Base-by-base conservation (phyloP, 495 filamentous ascomycete genomes). In the Polyplosphaeria fusca region DNA sequence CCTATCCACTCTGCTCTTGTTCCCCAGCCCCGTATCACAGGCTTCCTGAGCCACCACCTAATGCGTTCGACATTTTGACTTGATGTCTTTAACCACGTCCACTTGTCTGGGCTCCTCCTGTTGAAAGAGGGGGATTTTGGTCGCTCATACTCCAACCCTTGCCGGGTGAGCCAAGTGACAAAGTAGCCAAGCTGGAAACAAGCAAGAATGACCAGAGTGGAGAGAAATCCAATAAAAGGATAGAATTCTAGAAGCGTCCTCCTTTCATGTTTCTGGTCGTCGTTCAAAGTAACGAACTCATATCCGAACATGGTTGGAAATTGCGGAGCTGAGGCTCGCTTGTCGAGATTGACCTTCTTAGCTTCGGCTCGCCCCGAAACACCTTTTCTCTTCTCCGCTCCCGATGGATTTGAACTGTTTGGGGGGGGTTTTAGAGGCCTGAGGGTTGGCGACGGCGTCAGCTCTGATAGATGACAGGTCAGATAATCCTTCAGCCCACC, bases 1-100 rank as follows among this genome's bases (percentile, higher is more conserved):
- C 58, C 30, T 5, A 70, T 28, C 64, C 67, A 69, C 49, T 69
- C 63, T 38, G 56, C 66, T 45, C 67, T 64, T 9, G 66, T 69
- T 7, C 68, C 67, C 67, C 67, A 69, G 23, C 56, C 54, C 5
- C 23, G 1, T 13, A 46, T 22, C 14, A 67, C 43, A 20, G 58
- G 47, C 25, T 69, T 67, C 23, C 58, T 53, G 26, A 55, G 14
- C 69, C 69, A 71, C 70, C 70, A 73, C 20, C 16, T 11, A 16
- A 55, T 7, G 28, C 37, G 47, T 11, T 55, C 26, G 9, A 22
- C 42, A 25, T n/a, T 5, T 28, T 30, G 39, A 23, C 28, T 47
- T 14, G 46, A 12, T 24, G 43, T 61, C 24, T n/a, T 44, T 19
- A 45, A 12, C 52, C 30, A 61, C 11, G 20, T 41, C 37, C 14